Base-by-base conservation (phyloP, 306 rosid genomes). In the Fragaria iinumae region DNA sequence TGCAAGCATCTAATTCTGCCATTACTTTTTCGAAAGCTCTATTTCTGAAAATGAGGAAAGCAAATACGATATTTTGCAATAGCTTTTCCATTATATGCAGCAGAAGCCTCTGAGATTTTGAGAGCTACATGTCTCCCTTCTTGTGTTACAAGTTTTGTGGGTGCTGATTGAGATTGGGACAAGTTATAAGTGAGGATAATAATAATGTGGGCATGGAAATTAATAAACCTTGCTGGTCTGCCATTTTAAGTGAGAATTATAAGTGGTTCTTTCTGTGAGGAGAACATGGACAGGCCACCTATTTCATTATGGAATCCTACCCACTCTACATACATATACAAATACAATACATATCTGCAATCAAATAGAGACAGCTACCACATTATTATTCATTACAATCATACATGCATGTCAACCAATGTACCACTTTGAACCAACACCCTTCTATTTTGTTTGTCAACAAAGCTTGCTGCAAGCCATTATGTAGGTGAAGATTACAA, bases 201-300 rank as follows among this genome's bases (percentile, higher is more conserved):
- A 48, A 82, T 69, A 68, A 74, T 82, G 82, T 8, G 48, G 76
- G 71, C 74, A 47, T 34, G 65, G 50, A 74, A 55, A 21, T 69
- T 71, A 75, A 45, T 60, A 70, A 80, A 34, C 6, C 63, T 27
- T 18, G 62, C 53, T 73, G 83, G 80, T 80, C 83, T 69, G 83
- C 83, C 83, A 80, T 80, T 68, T 80, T 32, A 67, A 52, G 76
- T 38, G 79, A 64, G 21, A 41, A 38, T 23, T 50, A 66, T 50
- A 55, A 76, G 75, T 59, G 82, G 72, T 72, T 77, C 79, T 56
- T 21, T 16, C 62, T 52, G 23, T 38, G 66, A 53, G 39, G 80
- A 71, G 81, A 77, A 67, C 79, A 70, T 83, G 77, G 77, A 52
- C 83, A 53, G 77, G 48, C 48, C 25, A 34, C 10, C 77, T 41